These are phyloP conservation scores for Sporobolomyces phaffii DNA, from an alignment of 768 basidiomycete genomes.

Conservation along the genomic window DNA sequence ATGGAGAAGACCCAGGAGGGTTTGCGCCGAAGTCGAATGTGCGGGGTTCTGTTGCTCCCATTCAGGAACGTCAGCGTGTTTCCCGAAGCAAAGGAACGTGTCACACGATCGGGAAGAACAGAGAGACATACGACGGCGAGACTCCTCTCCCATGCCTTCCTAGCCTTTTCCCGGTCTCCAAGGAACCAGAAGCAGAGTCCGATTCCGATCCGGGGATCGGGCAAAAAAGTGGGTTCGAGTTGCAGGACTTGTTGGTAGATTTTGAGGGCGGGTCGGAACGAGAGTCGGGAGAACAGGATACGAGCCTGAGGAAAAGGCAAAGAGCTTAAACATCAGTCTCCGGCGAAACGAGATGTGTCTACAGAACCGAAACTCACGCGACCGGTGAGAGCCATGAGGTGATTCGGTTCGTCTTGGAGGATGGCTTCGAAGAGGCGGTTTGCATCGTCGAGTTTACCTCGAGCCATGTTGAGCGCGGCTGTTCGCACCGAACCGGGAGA, in stretches of 20 bases:
- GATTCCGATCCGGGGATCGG: constrained; percentile 92
- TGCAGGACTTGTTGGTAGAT: constrained; percentile 77
- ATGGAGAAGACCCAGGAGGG: constrained; percentile 77
- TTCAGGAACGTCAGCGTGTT: background rate
- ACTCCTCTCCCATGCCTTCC: constrained; percentile 83
- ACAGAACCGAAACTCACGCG: constrained; percentile 68
- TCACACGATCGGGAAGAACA: background rate
- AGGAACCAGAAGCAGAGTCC: constrained; percentile 89
- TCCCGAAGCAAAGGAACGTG: no score
- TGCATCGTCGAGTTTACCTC: constrained; percentile 73
- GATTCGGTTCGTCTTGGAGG: constrained; percentile 69
- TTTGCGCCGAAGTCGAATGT: constrained; percentile 59
- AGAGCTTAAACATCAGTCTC: background rate
- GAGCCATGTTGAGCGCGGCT: constrained; percentile 79
- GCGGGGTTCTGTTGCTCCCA: background rate
- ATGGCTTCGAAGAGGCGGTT: constrained; percentile 73
- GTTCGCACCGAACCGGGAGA: no score
- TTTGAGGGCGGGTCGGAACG: constrained; percentile 71
- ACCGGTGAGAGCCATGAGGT: constrained; percentile 78
- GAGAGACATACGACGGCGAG: constrained; percentile 65
- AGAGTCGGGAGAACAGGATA: constrained; percentile 71
- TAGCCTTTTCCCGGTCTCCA: constrained; percentile 73
- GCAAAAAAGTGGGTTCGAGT: constrained; percentile 68
- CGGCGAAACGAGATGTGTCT: background rate
- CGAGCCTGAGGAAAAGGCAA: constrained; percentile 75